Percentiles rank a stretch among this genome's conserved stretches.
Conservation (phyloP, 768 basidiomycete species). For the Pleurotus ostreatus region DNA sequence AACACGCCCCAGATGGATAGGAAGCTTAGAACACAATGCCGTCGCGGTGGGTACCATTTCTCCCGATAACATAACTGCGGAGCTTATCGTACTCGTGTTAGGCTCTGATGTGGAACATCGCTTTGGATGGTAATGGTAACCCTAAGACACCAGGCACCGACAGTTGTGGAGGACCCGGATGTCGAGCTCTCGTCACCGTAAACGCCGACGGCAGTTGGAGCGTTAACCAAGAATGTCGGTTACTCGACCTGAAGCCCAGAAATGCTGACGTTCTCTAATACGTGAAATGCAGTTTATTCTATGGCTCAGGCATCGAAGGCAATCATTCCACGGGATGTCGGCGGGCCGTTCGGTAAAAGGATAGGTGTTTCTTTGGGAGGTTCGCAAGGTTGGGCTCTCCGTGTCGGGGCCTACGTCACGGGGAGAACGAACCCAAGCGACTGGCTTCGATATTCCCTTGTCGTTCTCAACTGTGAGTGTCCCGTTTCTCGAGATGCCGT, state of each 20-base stretch:
- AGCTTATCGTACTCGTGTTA: conserved; percentile 14
- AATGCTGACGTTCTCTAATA: not conserved
- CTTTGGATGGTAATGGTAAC: conserved; percentile 56
- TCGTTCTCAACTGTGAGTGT: conserved; percentile 64
- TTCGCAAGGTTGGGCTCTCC: conserved; percentile 48
- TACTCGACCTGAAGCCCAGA: not conserved
- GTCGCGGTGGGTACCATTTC: conserved; percentile 6
- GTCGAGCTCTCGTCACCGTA: conserved; percentile 63
- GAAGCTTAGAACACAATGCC: conserved; percentile 35
- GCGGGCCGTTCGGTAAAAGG: conserved; percentile 66
- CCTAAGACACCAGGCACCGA: conserved; percentile 61
- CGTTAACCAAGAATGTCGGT: conserved; percentile 71
- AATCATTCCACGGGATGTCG: conserved; percentile 60
- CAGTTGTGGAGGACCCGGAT: conserved; percentile 60
- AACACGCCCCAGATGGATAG: conserved; percentile 13
- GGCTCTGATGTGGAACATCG: conserved; percentile 75
- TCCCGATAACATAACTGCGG: too few species aligned
- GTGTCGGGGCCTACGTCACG: conserved; percentile 65
- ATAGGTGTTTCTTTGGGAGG: conserved; percentile 64
- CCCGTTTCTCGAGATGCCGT: not conserved
- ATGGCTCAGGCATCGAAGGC: conserved; percentile 78
- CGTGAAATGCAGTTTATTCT: conserved; percentile 45
- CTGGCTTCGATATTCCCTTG: conserved; percentile 63
- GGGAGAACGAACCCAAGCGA: conserved; percentile 47
- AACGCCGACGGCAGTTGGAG: conserved; percentile 60